A percentile compares a stretch with the other conserved stretches of the same genome.
These are phyloP conservation scores for Kwoniella heveanensis DNA, from an alignment of 768 basidiomycete species.

Conservation along the genomic window DNA sequence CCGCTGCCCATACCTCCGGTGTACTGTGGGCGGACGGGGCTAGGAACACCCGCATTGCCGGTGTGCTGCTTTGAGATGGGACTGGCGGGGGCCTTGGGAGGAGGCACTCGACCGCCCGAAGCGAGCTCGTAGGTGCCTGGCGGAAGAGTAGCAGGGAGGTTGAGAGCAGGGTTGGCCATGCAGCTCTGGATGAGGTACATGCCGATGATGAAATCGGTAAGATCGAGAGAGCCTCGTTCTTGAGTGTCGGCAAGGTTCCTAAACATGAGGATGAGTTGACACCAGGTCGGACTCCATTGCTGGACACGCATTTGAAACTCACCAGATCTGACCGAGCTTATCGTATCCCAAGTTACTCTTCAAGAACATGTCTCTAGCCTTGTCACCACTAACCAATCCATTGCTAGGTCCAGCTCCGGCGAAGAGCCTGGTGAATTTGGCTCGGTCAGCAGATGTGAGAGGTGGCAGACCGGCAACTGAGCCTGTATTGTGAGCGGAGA, in stretches of 20 bases:
- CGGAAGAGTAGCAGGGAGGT: conserved; percentile 74
- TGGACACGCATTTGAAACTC: conserved; percentile 37
- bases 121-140: conserved; percentile 85
- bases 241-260: conserved; percentile 97
- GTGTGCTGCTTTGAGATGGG: conserved; percentile 65
- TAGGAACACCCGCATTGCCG: conserved; percentile 33
- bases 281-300: background rate
- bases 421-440: conserved; percentile 82
- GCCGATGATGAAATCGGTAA: conserved; percentile 87
- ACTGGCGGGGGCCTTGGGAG: conserved; percentile 35
- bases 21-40: conserved; percentile 38
- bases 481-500: conserved; percentile 61
- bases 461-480: conserved; percentile 62
- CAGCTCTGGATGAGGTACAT: conserved; percentile 95
- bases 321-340: conserved; percentile 92
- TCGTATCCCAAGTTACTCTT: conserved; percentile 86
- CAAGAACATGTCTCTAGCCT: conserved; percentile 85
- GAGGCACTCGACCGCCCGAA: conserved; percentile 48
- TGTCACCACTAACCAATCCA: conserved; percentile 78
- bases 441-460: conserved; percentile 75
- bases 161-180: conserved; percentile 75
- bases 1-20: conserved; percentile 32
- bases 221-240: conserved; percentile 82
- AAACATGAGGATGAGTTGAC: conserved; percentile 5
- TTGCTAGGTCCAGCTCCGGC: conserved; percentile 69